Evolutionary conservation across 805 yeast genomes (phyloP), one percentile per base, ranked within the genome.

Genomic region (Pichia deserticola): DNA sequence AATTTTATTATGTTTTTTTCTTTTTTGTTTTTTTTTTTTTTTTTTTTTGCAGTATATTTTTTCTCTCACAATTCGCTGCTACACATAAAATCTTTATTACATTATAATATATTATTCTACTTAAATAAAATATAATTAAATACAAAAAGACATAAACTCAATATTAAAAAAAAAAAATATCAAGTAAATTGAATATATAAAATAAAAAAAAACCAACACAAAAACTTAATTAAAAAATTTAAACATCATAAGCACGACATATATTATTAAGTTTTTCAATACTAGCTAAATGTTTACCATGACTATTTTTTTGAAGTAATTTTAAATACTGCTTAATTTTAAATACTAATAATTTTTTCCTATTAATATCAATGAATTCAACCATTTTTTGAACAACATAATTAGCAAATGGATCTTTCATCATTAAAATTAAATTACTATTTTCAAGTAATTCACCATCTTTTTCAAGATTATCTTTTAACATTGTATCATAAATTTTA

Each of bases 361-460:
- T 86, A 36, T 74, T 74, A 42, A 85, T 85, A 53, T 78, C 79
- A 38, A 90, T 78, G 3, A 86, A 84, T 54, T 88, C 96, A 40
- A 93, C 90, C 59, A 93, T 76, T 65, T 92, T 90, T 67, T 93
- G 99, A 45, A 93, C 89, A 43, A 93, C 99, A 63, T 93, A 93
- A 67, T 93, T 93, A 28, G 98, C 99, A 69, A 85, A 93, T 65
- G 93, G 98, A 66, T 93, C 99, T 64, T 88, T 88, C 89, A 93
- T 89, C 98, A 93, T 90, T 51, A 84, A 73, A 28, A 90, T 86
- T 57, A 93, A 73, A 8, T 95, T 82, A 1, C 86, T 76, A 47
- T 77, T 77, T 55, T 84, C 90, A 48, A 74, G 78, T 37, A 84
- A 78, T 34, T 61, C 60, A 20, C 74, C 72, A 30, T 65, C 68